Evolutionary conservation across 352 stramenopile species (phyloP), one percentile per base, ranked within the genome.

Genomic region (Pythium monospermum): DNA sequence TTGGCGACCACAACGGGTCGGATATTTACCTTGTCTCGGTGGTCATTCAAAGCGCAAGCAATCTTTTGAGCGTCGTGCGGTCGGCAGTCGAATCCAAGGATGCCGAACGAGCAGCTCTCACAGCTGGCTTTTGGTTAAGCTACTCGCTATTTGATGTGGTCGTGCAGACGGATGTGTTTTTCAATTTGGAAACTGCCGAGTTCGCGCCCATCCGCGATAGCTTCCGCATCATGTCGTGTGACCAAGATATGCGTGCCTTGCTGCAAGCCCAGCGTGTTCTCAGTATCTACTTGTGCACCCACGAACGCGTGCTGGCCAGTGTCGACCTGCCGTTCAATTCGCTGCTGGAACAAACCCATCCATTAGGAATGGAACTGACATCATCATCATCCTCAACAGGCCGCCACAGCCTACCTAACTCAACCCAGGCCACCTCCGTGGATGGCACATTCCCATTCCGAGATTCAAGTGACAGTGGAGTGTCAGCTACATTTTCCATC

Each of bases 131-230:
- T 40, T 93, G 83, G 83, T 63, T 93, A 32, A 89, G 77, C 43
- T 93, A 93, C 48, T 90, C 80, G 22, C 64, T 93, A 4, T 93
- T 93, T 45, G 80, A 85, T 30, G 69, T 93, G 13, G 73, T 93
- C 15, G 79, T 93, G 7, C 83, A 89, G 44, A 93, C 78, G 0
- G 80, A 91, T 39, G 66, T 91, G 22, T 93, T 93, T 26, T 63
- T 71, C 41, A 70, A 85, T 44, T 57, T 91, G 6, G 54, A 68
- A 4, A 27, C 49, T 8, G 64, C 76, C 3, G 68, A 84, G 26
- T 93, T 93, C 50, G 59, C 71, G 11, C 52, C 76, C 3, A 87
- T 93, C 38, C 76, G 73, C 15, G 81, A 91, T 48, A 83, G 61
- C 41, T 93, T 93, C 32, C 76, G 80, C 5, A 62, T 91, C 30